Base-by-base conservation (phyloP, 306 rosid genomes). In the Alnus rubra region DNA sequence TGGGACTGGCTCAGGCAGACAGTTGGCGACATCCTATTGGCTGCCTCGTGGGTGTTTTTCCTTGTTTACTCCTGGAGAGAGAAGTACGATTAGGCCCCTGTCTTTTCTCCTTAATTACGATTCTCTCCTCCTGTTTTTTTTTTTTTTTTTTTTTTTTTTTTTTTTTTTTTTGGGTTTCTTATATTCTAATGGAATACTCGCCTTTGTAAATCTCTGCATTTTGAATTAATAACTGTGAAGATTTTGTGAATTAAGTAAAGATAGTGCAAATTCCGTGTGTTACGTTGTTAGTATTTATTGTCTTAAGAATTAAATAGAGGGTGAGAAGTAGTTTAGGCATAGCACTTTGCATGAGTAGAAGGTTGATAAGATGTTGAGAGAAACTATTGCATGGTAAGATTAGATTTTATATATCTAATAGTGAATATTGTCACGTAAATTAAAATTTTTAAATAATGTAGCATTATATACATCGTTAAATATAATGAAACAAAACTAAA, bases 1-100 rank as follows among this genome's bases (percentile, higher is more conserved):
- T 94, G 97, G 97, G 97, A 94, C 74, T 94, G 97, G 91, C 87
- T 94, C 45, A 82, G 97, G 78, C 97, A 92, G 89, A 94, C 94
- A 2, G 92, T 92, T 52, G 98, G 98, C 19, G 98, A 94, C 52
- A 60, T 88, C 39, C 73, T 94, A 7, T 87, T 94, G 87, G 94
- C 93, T 0, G 80, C 87, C 48, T 94, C 98, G 0, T 94, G 98
- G 98, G 88, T 94, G 37, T 92, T 88, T 89, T 89, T 92, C 63
- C 92, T 94, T 35, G 85, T 92, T 75, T 92, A 83, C 86, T 90
- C 97, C 9, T 94, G 98, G 98, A 84, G 97, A 79, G 97, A 94
- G 82, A 94, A 92, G 92, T 94, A 94, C 74, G 98, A 94, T 80
- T 89, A 76, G 80, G 60, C 63, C 56, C 42, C 14, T 51, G 67